Evolutionary conservation across 1,284 basidiomycete species (phyloP), one percentile per base, ranked within the genome.

Genomic region (Apiotrichum akiyoshidainum): DNA sequence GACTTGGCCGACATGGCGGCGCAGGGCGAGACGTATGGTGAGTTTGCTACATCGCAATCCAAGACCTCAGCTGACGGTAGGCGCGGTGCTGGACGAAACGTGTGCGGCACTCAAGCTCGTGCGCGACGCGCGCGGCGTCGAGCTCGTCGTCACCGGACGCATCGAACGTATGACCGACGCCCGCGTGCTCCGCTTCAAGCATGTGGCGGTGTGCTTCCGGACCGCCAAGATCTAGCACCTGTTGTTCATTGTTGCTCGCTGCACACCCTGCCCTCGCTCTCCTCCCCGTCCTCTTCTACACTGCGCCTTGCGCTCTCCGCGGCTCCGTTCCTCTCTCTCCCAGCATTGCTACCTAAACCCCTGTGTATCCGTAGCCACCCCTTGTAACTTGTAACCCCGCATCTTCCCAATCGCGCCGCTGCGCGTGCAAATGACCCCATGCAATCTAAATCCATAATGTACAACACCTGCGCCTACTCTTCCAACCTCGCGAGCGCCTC

Each of bases 101-200:
- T 57, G 54, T 33, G 52, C 41, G 6, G 51, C 63, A 13, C 46
- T 65, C 46, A 65, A 61, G 53, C 48, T 65, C 19, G 49, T 59
- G 9, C 63, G 63, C 33, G 49, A 57, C 31, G 21, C 22, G 14
- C 57, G 59, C 12, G 63, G 63, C 8, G 63, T 65, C 0, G 33
- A 54, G 21, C 54, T 65, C 1, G 47, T 65, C 16, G 33, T 49
- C 5, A 54, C 51, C 33, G 54, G 48, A 7, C 21, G 44, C 16
- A 45, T 63, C 31, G 42, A 14, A 1, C 22, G 31, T 7, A 47
- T 54, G 5, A 21, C 46, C 8, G 62, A 63, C 21, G 14, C 54
- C n/a, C 49, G 62, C 12, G 51, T 56, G 10, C 42, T 51, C 31
- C 53, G 56, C 6, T 57, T 63, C 16, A 16, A 34, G 14, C 47